These are phyloP conservation scores for Diaporthe humulicola DNA, from an alignment of 2,329 filamentous ascomycete genomes.

Conservation along the genomic window DNA sequence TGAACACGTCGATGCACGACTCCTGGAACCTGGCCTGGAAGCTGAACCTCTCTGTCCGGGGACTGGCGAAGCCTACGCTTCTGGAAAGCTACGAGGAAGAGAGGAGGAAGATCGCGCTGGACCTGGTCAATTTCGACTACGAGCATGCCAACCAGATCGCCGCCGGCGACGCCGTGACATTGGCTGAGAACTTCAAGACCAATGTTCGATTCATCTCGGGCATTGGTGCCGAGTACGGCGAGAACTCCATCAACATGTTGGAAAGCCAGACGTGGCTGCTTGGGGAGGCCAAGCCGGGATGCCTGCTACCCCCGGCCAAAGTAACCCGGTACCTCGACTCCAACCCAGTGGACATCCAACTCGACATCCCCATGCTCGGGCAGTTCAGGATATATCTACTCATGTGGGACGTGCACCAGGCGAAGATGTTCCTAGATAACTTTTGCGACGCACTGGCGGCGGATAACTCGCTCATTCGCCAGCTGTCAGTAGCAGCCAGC, in stretches of 20 bases:
- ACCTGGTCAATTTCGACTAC: slow-evolving; percentile 62
- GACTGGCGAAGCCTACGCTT: slow-evolving; percentile 54
- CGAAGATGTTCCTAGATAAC: slow-evolving; percentile 69
- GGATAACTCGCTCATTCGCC: slow-evolving; percentile 67
- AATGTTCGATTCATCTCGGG: slow-evolving; percentile 79
- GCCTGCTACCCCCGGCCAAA: slow-evolving; percentile 74
- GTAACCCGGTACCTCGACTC: slow-evolving; percentile 82
- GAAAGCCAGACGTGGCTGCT: slow-evolving; percentile 56
- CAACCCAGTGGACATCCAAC: slow-evolving; percentile 82
- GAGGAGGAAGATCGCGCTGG: slow-evolving; percentile 59
- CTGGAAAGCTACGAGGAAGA: slow-evolving; percentile 66
- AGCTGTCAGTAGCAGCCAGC: slow-evolving; percentile 69
- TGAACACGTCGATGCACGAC: slow-evolving; percentile 59
- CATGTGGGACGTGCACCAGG: slow-evolving; percentile 70
- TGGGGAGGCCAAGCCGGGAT: slow-evolving; percentile 66
- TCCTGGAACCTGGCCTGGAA: slow-evolving; percentile 60
- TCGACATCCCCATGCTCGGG: slow-evolving; percentile 82
- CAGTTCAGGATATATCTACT: slow-evolving; percentile 84
- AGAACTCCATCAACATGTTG: slow-evolving; percentile 64
- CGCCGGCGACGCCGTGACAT: slow-evolving; percentile 68
- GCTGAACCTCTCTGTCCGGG: slow-evolving; percentile 53
- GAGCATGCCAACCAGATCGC: slow-evolving; percentile 64
- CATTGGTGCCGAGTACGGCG: slow-evolving; percentile 70
- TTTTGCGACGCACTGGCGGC: slow-evolving; percentile 69
- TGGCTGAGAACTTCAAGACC: slow-evolving; percentile 74